Conservation (phyloP, 1,284 basidiomycete species). For the Tylopilus sp. region DNA sequence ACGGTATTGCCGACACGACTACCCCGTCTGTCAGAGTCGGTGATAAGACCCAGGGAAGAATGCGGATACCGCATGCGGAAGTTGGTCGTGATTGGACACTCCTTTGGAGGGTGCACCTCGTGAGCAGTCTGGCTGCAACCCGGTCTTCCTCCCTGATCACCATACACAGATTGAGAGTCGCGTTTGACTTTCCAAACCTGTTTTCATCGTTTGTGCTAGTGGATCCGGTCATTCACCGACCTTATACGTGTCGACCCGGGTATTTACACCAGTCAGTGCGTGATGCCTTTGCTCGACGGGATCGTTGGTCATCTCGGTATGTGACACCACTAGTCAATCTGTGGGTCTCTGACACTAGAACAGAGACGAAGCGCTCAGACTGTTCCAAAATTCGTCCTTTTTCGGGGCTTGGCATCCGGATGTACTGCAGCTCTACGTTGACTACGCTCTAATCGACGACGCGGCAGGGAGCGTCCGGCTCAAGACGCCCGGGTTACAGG, state of each 20-base stretch:
- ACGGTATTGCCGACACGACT: slow-evolving; percentile 48
- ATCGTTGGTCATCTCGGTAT: slow-evolving; percentile 61
- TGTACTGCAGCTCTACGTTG: slow-evolving; percentile 65
- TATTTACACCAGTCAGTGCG: slow-evolving; percentile 26
- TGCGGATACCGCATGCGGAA: slow-evolving; percentile 46
- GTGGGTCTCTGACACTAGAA: slow-evolving; percentile 1
- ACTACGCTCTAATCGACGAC: slow-evolving; percentile 51
- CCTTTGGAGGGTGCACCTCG: slow-evolving; percentile 73
- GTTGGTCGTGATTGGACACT: slow-evolving; percentile 75
- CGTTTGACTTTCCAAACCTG: slow-evolving; percentile 58
- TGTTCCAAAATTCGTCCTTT: slow-evolving; percentile 60
- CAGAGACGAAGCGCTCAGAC: slow-evolving; percentile 58
- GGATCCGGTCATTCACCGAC: slow-evolving; percentile 68
- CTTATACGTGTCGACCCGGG: slow-evolving; percentile 10
- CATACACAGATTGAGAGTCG: slow-evolving; percentile 54
- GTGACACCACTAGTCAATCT: slow-evolving; percentile 4
- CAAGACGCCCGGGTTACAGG: slow-evolving; percentile 60
- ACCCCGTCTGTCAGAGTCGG: slow-evolving; percentile 40
- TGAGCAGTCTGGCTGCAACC: slow-evolving; percentile 34
- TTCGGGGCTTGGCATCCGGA: slow-evolving; percentile 72
- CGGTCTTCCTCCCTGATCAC: background rate
- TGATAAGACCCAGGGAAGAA: slow-evolving; percentile 39
- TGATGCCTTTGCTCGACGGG: slow-evolving; percentile 61
- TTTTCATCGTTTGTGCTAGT: slow-evolving; percentile 74
- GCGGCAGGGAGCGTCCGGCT: slow-evolving; percentile 42